Percentiles rank a stretch among this genome's conserved stretches.
Evolutionary conservation across 495 filamentous ascomycete genomes (phyloP).

Genomic region (Oleoguttula mirabilis): DNA sequence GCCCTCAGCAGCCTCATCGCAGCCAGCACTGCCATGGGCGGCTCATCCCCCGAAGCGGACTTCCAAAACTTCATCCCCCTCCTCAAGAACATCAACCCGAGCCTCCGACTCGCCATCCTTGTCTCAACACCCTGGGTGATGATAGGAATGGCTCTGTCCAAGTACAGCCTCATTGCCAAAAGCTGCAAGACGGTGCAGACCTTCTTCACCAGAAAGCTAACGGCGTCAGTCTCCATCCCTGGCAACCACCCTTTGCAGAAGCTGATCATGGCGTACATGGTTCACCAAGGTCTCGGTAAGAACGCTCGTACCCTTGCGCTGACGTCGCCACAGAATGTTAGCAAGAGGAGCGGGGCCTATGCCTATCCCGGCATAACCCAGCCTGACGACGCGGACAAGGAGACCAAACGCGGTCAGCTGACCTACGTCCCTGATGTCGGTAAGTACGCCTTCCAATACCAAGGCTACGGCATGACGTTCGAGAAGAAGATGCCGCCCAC

Average conservation of each 20-base stretch:
- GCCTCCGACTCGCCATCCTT: not conserved
- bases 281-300: constrained; percentile 1
- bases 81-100: constrained; percentile 1
- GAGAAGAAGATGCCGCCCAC: too few relatives aligned
- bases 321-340: not conserved
- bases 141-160: not conserved
- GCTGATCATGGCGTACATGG: constrained; percentile 1
- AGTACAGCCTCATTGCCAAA: not conserved
- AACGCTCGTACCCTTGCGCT: constrained; percentile 1
- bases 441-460: not conserved
- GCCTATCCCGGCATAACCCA: too few relatives aligned
- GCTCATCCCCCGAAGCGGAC: too few relatives aligned
- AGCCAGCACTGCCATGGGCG: too few relatives aligned
- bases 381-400: too few relatives aligned
- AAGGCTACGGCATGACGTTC: not conserved
- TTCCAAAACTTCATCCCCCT: too few relatives aligned
- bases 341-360: too few relatives aligned
- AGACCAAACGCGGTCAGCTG: not conserved
- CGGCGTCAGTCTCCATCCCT: not conserved
- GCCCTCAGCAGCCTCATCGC: too few relatives aligned
- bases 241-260: not conserved
- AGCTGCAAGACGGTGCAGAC: not conserved
- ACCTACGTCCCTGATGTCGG: not conserved
- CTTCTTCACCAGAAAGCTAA: not conserved
- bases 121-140: not conserved